Conservation (phyloP, 371 early-diverging fungal species). For the Syncephalastrum monosporum region DNA sequence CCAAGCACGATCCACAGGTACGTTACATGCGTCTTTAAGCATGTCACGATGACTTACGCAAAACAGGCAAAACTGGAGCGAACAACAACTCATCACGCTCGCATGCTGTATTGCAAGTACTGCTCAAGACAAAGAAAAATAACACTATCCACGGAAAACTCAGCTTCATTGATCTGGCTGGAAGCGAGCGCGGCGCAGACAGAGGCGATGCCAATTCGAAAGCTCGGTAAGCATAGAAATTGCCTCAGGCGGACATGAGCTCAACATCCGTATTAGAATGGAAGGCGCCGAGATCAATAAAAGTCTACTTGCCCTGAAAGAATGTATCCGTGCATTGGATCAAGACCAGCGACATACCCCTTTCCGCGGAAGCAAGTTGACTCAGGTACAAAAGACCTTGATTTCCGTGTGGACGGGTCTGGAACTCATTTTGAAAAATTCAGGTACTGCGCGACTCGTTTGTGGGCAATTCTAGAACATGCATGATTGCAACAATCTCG, state of each 20-base stretch:
- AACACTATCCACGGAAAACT: slow-evolving; percentile 77
- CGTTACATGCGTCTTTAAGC: background rate
- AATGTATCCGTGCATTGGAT: slow-evolving; percentile 97
- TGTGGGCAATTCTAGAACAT: slow-evolving; percentile 94
- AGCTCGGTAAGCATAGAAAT: slow-evolving; percentile 62
- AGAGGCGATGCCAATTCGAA: slow-evolving; percentile 89
- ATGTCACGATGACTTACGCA: background rate
- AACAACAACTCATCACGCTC: slow-evolving; percentile 96
- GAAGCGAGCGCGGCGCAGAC: slow-evolving; percentile 98
- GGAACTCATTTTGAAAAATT: background rate
- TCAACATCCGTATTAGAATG: slow-evolving; percentile 53
- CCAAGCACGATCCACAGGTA: slow-evolving; percentile 83
- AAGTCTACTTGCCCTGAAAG: slow-evolving; percentile 95
- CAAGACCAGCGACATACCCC: slow-evolving; percentile 93
- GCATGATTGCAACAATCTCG: slow-evolving; percentile 97
- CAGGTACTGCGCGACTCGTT: slow-evolving; percentile 96
- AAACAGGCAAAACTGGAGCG: slow-evolving; percentile 82
- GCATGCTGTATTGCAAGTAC: slow-evolving; percentile 95
- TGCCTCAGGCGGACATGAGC: background rate
- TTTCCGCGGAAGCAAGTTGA: slow-evolving; percentile 97
- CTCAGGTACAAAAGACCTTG: slow-evolving; percentile 63
- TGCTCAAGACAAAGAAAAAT: slow-evolving; percentile 64
- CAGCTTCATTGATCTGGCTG: slow-evolving; percentile 98
- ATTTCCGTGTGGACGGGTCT: background rate
- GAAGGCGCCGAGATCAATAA: slow-evolving; percentile 99